Base-by-base conservation (phyloP, 108 stramenopile species). In the Cylindrotheca closterium region DNA sequence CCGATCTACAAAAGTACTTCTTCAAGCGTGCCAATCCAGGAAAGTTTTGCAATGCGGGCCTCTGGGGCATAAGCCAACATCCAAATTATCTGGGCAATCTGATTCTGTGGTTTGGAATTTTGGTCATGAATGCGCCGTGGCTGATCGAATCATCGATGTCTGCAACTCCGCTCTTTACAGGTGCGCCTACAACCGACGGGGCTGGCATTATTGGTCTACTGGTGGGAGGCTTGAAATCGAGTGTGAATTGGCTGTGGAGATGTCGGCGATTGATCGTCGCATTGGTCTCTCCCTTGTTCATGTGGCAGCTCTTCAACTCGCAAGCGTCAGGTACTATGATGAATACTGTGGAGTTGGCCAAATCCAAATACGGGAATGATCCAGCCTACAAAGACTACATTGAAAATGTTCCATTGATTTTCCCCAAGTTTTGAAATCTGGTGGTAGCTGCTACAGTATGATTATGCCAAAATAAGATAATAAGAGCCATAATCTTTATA, bases 11-110 rank as follows among this genome's bases (percentile, higher is more conserved):
- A 79, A 93, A 93, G 54, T 93, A 81, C 79, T 56, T 37, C 10
- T 93, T 86, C 65, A 93, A 93, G 67, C 55, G 71, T 45, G 24
- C 52, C 32, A 58, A 86, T 51, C 77, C 81, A 2, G 80, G 73
- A 12, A 37, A 77, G 56, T 92, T 86, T 63, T 93, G 88, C 61
- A 79, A 82, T 49, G 79, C 73, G 33, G 92, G 92, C 47, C 37
- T 93, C 25, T 93, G 92, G 92, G 53, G 73, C 19, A 62, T 84
- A 21, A 81, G 81, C 25, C 92, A 93, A 63, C 92, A 93, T 77
- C 92, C 92, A 2, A 93, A 93, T 65, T 89, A 77, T 51, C 82
- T 86, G 63, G 92, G 92, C 1, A 89, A 93, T 59, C 49, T 93
- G 7, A 23, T 83, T 17, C 47, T 93, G 24, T 93, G 88, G 88